These are phyloP conservation scores for Plantago ovata DNA, from an alignment of 257 asterid species.

Conservation along the genomic window DNA sequence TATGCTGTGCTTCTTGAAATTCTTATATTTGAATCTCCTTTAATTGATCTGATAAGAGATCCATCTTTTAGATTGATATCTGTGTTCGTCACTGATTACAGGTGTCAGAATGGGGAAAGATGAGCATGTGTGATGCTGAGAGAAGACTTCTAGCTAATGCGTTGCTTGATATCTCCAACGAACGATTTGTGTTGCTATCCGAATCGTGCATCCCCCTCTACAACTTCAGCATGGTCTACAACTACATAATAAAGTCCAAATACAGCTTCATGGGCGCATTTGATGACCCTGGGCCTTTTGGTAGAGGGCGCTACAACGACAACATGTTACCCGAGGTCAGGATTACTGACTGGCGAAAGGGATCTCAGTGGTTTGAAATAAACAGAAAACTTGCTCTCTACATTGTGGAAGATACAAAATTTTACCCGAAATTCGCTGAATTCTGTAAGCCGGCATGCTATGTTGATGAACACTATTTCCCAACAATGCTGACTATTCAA, in stretches of 20 bases:
- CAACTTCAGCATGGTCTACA: conserved; percentile 46
- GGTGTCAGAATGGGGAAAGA: conserved; percentile 69
- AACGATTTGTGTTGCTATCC: conserved; percentile 50
- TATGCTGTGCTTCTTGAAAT: too few relatives aligned
- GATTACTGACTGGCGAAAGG: conserved; percentile 60
- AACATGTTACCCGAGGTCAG: conserved; percentile 56
- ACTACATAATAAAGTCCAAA: conserved; percentile 37
- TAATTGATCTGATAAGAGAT: too few relatives aligned
- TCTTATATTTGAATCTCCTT: too few relatives aligned
- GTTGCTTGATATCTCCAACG: conserved; percentile 50
- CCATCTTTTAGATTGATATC: neutral
- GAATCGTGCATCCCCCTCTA: conserved; percentile 62
- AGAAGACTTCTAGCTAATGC: conserved; percentile 59
- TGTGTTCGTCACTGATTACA: conserved; percentile 6
- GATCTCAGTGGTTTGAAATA: conserved; percentile 68
- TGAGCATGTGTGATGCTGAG: conserved; percentile 68
- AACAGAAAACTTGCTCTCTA: conserved; percentile 44
- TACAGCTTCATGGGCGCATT: conserved; percentile 49
- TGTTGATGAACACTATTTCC: conserved; percentile 69
- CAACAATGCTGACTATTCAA: conserved; percentile 48
- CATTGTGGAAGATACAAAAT: conserved; percentile 39
- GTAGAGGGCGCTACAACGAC: conserved; percentile 61
- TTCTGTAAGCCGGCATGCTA: conserved; percentile 61
- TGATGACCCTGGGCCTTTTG: conserved; percentile 58
- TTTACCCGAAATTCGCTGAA: conserved; percentile 46